These are phyloP conservation scores for Kappamyces sp. DNA, from an alignment of 192 early-diverging fungal genomes.

Conservation along the genomic window DNA sequence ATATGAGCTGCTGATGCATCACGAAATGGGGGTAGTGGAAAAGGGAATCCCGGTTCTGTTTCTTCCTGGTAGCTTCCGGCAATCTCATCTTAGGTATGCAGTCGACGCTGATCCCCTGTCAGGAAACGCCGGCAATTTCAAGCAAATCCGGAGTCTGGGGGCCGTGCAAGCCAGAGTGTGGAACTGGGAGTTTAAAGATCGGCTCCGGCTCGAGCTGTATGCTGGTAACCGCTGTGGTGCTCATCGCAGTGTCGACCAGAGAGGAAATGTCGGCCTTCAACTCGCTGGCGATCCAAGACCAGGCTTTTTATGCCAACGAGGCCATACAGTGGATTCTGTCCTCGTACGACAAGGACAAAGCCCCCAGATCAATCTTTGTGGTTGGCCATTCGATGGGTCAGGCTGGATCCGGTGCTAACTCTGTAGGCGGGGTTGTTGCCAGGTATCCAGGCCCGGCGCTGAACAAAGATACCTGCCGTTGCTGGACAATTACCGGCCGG, in stretches of 20 bases:
- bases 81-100: too few species aligned
- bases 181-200: background rate
- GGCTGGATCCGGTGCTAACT: slow-evolving; percentile 68
- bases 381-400: slow-evolving; percentile 1
- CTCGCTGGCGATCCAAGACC: slow-evolving; percentile 71
- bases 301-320: slow-evolving; percentile 61
- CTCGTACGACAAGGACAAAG: slow-evolving; percentile 18
- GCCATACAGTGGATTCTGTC: slow-evolving; percentile 36
- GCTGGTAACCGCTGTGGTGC: slow-evolving; percentile 12
- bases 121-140: slow-evolving; percentile 89
- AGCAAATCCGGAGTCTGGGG: slow-evolving; percentile 82
- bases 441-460: background rate
- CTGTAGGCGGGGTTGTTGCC: slow-evolving; percentile 96
- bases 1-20: background rate
- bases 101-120: too few species aligned
- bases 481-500: slow-evolving; percentile 60
- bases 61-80: slow-evolving; percentile 47
- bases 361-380: slow-evolving; percentile 11
- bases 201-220: slow-evolving; percentile 7
- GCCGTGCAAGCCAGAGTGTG: slow-evolving; percentile 52
- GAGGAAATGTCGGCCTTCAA: slow-evolving; percentile 92
- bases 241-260: slow-evolving; percentile 66
- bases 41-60: slow-evolving; percentile 83
- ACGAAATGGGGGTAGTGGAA: background rate
- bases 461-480: slow-evolving; percentile 54